Evolutionary conservation across 306 rosid genomes (phyloP).

Genomic region (Trifolium fragiferum): DNA sequence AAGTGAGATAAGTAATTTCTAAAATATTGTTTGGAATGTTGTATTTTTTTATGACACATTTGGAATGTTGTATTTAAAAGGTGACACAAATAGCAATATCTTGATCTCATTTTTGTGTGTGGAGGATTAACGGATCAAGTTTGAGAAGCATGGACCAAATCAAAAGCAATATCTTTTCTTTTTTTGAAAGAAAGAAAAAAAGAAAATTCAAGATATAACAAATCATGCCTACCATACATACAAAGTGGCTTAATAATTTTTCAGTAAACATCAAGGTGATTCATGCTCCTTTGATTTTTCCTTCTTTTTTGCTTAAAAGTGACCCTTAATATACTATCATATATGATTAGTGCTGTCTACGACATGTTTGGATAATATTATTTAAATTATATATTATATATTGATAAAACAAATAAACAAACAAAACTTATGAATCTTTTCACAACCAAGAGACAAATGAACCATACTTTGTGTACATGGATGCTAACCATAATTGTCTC

Average conservation of each 20-base stretch:
- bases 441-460: background rate
- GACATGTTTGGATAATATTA: conserved; percentile 1
- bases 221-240: conserved; percentile 16
- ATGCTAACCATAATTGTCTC: background rate
- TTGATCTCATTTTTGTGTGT: too few relatives aligned
- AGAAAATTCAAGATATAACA: background rate
- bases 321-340: conserved; percentile 15
- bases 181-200: background rate
- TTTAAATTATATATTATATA: background rate
- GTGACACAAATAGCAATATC: too few relatives aligned
- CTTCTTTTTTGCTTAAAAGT: conserved; percentile 19
- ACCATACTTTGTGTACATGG: background rate
- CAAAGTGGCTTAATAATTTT: conserved; percentile 22
- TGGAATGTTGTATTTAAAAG: too few relatives aligned
- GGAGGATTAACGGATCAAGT: too few relatives aligned
- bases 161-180: too few relatives aligned
- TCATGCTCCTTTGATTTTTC: background rate
- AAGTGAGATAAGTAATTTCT: too few relatives aligned
- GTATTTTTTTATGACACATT: too few relatives aligned
- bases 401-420: background rate
- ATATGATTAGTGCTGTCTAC: conserved; percentile 8
- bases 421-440: background rate
- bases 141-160: too few relatives aligned
- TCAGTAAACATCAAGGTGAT: background rate
- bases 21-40: too few relatives aligned